Percentiles rank a stretch among this genome's conserved stretches.
Evolutionary conservation across 805 yeast species (phyloP).

Genomic region (Pichia gijzeniarum): DNA sequence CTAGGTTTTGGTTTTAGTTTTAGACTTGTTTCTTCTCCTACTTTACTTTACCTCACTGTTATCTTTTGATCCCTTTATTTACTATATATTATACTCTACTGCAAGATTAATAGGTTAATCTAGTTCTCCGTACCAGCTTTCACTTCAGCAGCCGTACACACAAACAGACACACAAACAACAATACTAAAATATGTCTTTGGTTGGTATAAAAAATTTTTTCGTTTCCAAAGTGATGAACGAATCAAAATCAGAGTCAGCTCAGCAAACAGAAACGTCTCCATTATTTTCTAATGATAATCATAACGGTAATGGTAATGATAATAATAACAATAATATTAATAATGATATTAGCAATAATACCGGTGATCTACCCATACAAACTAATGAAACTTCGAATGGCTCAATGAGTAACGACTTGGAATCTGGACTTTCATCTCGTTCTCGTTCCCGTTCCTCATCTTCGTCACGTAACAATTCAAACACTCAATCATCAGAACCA

Average conservation of each 20-base stretch:
- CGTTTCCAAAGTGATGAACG: not conserved
- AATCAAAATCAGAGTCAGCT: not conserved
- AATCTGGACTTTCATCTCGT: not conserved
- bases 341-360: not conserved
- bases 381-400: not conserved
- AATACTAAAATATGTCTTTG: conserved; percentile 3
- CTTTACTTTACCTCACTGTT: no score
- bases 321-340: not conserved
- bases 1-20: no score
- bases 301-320: not conserved
- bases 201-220: conserved; percentile 7
- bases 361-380: no score
- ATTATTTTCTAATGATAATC: conserved; percentile 1
- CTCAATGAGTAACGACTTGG: conserved; percentile 3
- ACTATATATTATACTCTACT: not conserved
- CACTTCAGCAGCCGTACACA: not conserved
- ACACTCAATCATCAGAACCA: not conserved
- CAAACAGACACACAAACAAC: not conserved
- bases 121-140: not conserved
- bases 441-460: not conserved
- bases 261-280: not conserved
- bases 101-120: conserved; percentile 5
- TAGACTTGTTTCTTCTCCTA: no score
- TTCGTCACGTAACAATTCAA: not conserved
- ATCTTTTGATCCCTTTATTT: no score